Percentiles rank a stretch among this genome's conserved stretches.
phyloP scores from a whole-genome alignment of 1,284 basidiomycete genomes.

The Puccinia coronata region DNA sequence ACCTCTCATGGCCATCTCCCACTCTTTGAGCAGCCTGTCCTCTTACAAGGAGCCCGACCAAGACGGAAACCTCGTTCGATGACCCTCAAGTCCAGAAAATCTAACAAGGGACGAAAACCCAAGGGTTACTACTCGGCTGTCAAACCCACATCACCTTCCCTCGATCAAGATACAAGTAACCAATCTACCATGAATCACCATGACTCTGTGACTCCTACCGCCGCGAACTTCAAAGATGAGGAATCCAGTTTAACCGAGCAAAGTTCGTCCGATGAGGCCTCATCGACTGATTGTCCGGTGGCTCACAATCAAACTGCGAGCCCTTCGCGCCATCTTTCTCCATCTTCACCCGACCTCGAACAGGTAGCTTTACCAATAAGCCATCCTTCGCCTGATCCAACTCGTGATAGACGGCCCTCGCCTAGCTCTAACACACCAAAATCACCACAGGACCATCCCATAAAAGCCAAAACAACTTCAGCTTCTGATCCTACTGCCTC shows the following conservation, averaged over 20 bases:
- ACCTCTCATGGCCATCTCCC: conserved; percentile 49
- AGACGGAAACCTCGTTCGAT: conserved; percentile 39
- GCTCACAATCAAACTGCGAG: background rate
- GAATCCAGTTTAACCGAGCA: conserved; percentile 50
- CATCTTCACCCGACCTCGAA: background rate
- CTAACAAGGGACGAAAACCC: conserved; percentile 30
- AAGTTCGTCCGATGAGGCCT: conserved; percentile 48
- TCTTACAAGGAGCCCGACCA: conserved; percentile 47
- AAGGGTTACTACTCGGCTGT: conserved; percentile 17
- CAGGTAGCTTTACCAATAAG: background rate
- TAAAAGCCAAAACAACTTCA: background rate
- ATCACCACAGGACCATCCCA: background rate
- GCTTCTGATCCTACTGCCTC: background rate
- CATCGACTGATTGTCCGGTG: conserved; percentile 13
- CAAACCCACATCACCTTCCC: background rate
- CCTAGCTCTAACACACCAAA: background rate
- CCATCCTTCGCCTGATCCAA: background rate
- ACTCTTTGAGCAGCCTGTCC: conserved; percentile 49
- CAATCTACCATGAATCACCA: background rate
- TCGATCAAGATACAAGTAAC: background rate
- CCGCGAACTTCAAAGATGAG: conserved; percentile 39
- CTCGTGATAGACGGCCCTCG: background rate
- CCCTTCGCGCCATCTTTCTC: conserved; percentile 5
- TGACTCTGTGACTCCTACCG: conserved; percentile 2
- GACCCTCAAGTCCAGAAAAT: conserved; percentile 26